Conservation (phyloP, 257 asterid species). For the Solanum tacnaense region DNA sequence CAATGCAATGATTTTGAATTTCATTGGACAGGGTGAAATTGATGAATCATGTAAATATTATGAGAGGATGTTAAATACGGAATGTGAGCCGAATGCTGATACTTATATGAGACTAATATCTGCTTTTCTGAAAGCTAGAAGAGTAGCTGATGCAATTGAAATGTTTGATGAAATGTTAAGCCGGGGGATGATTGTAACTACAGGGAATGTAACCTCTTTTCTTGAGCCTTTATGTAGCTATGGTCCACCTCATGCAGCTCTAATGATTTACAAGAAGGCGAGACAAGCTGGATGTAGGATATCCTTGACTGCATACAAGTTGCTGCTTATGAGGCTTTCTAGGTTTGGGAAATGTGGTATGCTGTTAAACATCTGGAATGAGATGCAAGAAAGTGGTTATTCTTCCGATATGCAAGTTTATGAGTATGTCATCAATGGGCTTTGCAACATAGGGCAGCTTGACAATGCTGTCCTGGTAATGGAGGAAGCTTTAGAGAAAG, state of each 20-base stretch:
- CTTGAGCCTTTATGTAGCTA: slow-evolving; percentile 64
- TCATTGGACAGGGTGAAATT: slow-evolving; percentile 32
- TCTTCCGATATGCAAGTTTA: slow-evolving; percentile 67
- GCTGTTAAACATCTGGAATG: slow-evolving; percentile 62
- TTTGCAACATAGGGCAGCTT: slow-evolving; percentile 76
- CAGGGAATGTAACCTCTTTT: slow-evolving; percentile 58
- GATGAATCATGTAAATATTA: slow-evolving; percentile 51
- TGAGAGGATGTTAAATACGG: slow-evolving; percentile 32
- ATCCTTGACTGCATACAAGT: slow-evolving; percentile 58
- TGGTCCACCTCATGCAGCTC: slow-evolving; percentile 94
- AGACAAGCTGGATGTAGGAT: slow-evolving; percentile 59
- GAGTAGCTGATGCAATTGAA: slow-evolving; percentile 83
- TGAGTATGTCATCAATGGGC: slow-evolving; percentile 62
- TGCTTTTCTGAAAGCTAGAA: slow-evolving; percentile 41
- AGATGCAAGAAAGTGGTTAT: slow-evolving; percentile 72
- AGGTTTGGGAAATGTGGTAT: slow-evolving; percentile 84
- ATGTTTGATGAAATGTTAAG: slow-evolving; percentile 74
- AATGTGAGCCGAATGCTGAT: slow-evolving; percentile 43
- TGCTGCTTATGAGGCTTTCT: slow-evolving; percentile 67
- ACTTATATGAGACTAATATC: slow-evolving; percentile 51
- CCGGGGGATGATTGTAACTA: slow-evolving; percentile 48
- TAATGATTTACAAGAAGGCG: slow-evolving; percentile 71
- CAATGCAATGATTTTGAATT: slow-evolving; percentile 68
- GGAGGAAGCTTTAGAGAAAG: slow-evolving; percentile 62
- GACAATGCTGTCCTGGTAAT: slow-evolving; percentile 58